These are phyloP conservation scores for Pleurotus pulmonarius DNA, from an alignment of 768 basidiomycete genomes.

Conservation along the genomic window DNA sequence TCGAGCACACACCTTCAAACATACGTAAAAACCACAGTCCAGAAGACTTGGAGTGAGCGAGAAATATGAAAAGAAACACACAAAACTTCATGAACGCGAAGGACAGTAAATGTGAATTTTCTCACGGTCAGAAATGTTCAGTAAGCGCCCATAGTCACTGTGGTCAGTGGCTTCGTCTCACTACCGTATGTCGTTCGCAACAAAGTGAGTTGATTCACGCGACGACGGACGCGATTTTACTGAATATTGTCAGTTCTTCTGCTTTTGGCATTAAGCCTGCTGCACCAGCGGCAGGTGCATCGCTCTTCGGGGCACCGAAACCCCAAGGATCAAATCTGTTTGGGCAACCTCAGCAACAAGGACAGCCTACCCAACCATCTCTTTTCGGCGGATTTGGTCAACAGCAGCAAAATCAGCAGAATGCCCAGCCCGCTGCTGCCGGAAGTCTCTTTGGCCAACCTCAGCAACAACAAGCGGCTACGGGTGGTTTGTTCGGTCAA, in stretches of 20 bases:
- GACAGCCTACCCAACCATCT: slow-evolving; percentile 14
- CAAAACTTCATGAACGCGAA: no score
- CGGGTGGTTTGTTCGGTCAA: slow-evolving; percentile 25
- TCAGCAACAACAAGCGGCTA: slow-evolving; percentile 16
- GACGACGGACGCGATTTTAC: not conserved
- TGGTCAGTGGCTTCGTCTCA: not conserved
- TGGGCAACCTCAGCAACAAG: slow-evolving; percentile 27
- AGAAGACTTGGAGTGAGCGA: no score
- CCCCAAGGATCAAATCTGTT: slow-evolving; percentile 17
- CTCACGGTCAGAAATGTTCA: not conserved
- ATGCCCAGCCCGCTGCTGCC: slow-evolving; percentile 10
- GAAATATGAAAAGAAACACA: no score
- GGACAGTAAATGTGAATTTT: not conserved
- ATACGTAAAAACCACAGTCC: no score
- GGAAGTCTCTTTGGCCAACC: slow-evolving; percentile 24
- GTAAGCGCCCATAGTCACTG: not conserved
- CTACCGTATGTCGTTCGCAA: not conserved
- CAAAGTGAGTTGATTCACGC: slow-evolving; percentile 2
- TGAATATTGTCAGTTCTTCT: slow-evolving; percentile 14
- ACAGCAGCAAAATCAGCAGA: slow-evolving; percentile 19
- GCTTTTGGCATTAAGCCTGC: slow-evolving; percentile 39
- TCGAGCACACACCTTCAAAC: no score
- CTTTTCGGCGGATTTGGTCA: slow-evolving; percentile 11
- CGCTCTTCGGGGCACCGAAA: slow-evolving; percentile 28
- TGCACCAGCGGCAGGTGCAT: slow-evolving; percentile 14